Conservation (phyloP, 495 filamentous ascomycete genomes). For the Paragyromitra xinjiangensis region DNA sequence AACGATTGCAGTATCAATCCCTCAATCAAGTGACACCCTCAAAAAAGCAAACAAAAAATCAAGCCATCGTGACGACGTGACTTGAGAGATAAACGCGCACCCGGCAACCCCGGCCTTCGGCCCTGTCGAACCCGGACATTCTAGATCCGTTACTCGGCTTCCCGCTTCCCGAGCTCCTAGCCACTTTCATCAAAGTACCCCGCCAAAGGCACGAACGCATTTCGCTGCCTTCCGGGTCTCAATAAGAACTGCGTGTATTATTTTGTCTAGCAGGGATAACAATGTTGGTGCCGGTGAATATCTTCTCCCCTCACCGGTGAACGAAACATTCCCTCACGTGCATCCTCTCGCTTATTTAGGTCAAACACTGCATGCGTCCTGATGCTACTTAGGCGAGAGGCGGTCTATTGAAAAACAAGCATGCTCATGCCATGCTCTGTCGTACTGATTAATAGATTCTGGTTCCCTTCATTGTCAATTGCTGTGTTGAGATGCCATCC, state of each 20-base stretch:
- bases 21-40: not conserved
- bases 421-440: not conserved
- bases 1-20: not conserved
- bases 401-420: slow-evolving; percentile 5
- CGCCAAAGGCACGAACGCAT: not conserved
- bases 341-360: slow-evolving; percentile 23
- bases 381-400: not conserved
- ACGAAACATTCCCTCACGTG: not conserved
- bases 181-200: slow-evolving; percentile 14
- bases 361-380: slow-evolving; percentile 4
- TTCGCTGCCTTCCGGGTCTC: not conserved
- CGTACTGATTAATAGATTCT: not conserved
- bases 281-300: not conserved
- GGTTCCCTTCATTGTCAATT: not conserved
- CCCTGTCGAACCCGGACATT: slow-evolving; percentile 11
- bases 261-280: not conserved
- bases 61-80: slow-evolving; percentile 2
- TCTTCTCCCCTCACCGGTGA: not conserved
- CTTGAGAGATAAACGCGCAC: slow-evolving; percentile 4
- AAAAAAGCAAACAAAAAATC: not conserved
- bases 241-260: not conserved
- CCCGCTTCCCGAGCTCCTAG: slow-evolving; percentile 23
- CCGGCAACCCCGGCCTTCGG: not conserved
- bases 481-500: not conserved
- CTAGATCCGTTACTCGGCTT: slow-evolving; percentile 30